These are phyloP conservation scores for Gamsiella multidivaricata DNA, from an alignment of 192 early-diverging fungal species.

Conservation along the genomic window DNA sequence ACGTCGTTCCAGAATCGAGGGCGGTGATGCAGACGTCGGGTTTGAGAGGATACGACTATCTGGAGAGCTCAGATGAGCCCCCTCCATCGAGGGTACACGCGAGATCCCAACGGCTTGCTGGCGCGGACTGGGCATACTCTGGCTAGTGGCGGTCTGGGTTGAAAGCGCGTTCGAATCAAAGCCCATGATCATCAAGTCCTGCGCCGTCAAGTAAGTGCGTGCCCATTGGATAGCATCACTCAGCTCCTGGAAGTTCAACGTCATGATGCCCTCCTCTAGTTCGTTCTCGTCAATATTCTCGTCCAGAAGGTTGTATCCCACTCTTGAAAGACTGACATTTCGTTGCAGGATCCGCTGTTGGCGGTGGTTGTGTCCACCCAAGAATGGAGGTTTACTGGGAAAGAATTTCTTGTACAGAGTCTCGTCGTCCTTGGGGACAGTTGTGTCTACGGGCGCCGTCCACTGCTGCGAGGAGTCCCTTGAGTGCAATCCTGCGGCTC, in stretches of 20 bases:
- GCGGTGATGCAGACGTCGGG: neutral
- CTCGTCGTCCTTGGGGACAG: conserved; percentile 27
- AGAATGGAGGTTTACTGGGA: conserved; percentile 21
- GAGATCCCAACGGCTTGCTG: conserved; percentile 2
- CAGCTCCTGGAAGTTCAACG: conserved; percentile 32
- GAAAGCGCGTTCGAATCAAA: conserved; percentile 13
- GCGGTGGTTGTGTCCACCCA: conserved; percentile 6
- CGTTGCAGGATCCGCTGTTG: conserved; percentile 8
- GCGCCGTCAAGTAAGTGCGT: conserved; percentile 24
- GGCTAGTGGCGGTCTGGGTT: too few relatives aligned
- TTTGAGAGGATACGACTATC: neutral
- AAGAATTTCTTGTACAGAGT: conserved; percentile 37
- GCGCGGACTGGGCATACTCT: too few relatives aligned
- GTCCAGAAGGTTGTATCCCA: neutral
- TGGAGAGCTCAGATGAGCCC: neutral
- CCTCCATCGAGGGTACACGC: conserved; percentile 26
- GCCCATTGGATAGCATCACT: conserved; percentile 40
- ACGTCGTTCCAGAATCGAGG: conserved; percentile 40
- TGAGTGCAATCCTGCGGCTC: neutral
- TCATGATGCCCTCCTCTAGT: conserved; percentile 26
- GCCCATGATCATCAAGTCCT: conserved; percentile 43
- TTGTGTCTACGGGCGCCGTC: neutral
- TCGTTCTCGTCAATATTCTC: neutral
- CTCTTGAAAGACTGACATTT: neutral
- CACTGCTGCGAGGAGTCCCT: neutral